Conservation (phyloP, 495 filamentous ascomycete species). For the Pseudotulostoma volvatum region DNA sequence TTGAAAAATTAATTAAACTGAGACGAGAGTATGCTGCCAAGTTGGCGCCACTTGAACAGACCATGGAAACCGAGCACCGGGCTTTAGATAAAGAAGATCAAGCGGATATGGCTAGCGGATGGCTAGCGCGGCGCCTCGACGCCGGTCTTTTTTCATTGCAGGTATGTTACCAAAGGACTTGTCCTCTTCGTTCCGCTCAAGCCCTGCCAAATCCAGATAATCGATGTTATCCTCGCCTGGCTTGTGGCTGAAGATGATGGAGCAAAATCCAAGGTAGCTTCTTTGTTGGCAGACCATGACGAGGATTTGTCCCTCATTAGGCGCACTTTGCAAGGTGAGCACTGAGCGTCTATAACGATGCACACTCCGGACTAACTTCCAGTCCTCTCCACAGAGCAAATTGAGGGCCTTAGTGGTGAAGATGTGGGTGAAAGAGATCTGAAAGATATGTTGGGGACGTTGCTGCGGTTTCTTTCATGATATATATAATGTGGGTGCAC, state of each 20-base stretch:
- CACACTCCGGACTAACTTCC: background rate
- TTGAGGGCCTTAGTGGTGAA: conserved; percentile 41
- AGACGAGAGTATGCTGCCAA: conserved; percentile 54
- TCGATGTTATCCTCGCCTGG: conserved; percentile 86
- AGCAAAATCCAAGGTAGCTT: conserved; percentile 46
- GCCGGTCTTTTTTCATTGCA: conserved; percentile 76
- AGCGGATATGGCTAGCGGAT: conserved; percentile 56
- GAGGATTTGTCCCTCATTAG: conserved; percentile 45
- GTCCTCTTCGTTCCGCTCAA: too few species aligned
- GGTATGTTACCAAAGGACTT: too few species aligned
- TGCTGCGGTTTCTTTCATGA: conserved; percentile 41
- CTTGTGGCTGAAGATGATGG: conserved; percentile 80
- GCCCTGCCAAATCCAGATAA: conserved; percentile 41
- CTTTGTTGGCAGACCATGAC: conserved; percentile 48
- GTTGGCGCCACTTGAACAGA: conserved; percentile 46
- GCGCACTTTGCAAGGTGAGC: conserved; percentile 48
- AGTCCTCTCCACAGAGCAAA: conserved; percentile 31
- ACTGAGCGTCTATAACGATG: background rate
- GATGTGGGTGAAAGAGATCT: conserved; percentile 41
- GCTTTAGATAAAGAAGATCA: conserved; percentile 35
- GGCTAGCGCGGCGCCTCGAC: conserved; percentile 71
- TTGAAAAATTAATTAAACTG: conserved; percentile 48
- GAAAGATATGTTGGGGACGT: conserved; percentile 53
- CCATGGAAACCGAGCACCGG: conserved; percentile 42
- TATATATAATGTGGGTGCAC: too few species aligned